Conservation (phyloP, 2,329 filamentous ascomycete genomes). For the Dactylonectria estremocensis region DNA sequence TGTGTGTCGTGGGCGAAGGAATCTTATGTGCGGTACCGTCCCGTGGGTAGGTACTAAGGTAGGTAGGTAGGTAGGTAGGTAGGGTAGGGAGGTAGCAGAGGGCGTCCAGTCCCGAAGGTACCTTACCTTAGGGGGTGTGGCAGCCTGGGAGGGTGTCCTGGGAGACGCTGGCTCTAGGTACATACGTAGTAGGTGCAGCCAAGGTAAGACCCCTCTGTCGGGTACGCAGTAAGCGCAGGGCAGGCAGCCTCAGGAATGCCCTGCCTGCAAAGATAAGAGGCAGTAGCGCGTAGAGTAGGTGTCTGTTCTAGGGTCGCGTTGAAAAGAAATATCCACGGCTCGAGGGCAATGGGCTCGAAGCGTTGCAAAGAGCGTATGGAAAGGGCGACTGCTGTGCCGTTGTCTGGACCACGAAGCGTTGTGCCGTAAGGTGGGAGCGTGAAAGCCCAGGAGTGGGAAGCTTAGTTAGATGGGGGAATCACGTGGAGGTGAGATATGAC, state of each 20-base stretch:
- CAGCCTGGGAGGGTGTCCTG: slow-evolving; percentile 2
- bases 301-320: not conserved
- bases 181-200: not conserved
- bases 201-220: not conserved
- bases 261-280: slow-evolving; percentile 8
- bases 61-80: too few relatives aligned
- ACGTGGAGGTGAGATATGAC: slow-evolving; percentile 9
- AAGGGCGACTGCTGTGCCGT: not conserved
- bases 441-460: not conserved
- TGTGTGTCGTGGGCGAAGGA: not conserved
- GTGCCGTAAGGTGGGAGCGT: not conserved
- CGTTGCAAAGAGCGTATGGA: not conserved
- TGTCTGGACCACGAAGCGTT: too few relatives aligned
- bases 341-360: not conserved
- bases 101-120: slow-evolving; percentile 7
- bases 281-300: not conserved
- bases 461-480: not conserved
- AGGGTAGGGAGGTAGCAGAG: too few relatives aligned
- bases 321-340: not conserved
- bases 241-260: slow-evolving; percentile 7
- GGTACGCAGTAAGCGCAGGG: not conserved
- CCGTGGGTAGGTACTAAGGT: too few relatives aligned
- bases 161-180: slow-evolving; percentile 1
- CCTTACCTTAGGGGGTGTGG: slow-evolving; percentile 9
- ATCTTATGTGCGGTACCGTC: not conserved